Evolutionary conservation across 2,329 filamentous ascomycete species (phyloP).

Genomic region (Arthrobotrys pseudoclavata): DNA sequence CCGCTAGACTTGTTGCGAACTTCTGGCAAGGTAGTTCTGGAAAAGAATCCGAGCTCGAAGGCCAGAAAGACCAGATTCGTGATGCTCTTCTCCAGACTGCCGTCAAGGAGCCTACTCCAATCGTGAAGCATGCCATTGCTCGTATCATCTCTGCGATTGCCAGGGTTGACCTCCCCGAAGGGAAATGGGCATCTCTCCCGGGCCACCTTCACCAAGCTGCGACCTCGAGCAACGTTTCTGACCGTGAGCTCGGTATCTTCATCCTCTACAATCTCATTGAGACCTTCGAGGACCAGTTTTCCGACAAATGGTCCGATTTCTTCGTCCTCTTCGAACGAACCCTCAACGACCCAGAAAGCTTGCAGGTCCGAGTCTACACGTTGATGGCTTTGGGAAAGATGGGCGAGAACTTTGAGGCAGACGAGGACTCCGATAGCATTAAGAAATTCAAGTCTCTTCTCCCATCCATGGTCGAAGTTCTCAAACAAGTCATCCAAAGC

Average conservation of each 20-base stretch:
- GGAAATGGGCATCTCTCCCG: slow-evolving; percentile 86
- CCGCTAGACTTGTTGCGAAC: slow-evolving; percentile 82
- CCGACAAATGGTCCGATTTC: slow-evolving; percentile 82
- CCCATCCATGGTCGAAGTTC: slow-evolving; percentile 87
- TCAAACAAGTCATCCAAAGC: slow-evolving; percentile 84
- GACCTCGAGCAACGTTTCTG: slow-evolving; percentile 78
- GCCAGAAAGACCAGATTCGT: slow-evolving; percentile 81
- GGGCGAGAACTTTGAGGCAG: slow-evolving; percentile 86
- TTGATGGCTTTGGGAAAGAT: slow-evolving; percentile 89
- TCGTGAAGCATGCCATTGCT: slow-evolving; percentile 86
- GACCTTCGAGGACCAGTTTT: slow-evolving; percentile 85
- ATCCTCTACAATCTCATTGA: slow-evolving; percentile 94
- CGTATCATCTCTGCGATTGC: slow-evolving; percentile 90
- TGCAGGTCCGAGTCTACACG: slow-evolving; percentile 94
- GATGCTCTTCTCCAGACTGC: slow-evolving; percentile 86
- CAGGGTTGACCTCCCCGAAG: slow-evolving; percentile 85
- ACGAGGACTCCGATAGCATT: slow-evolving; percentile 82
- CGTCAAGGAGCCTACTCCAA: slow-evolving; percentile 80
- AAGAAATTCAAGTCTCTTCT: slow-evolving; percentile 83
- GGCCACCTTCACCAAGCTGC: slow-evolving; percentile 83
- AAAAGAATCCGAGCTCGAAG: slow-evolving; percentile 72
- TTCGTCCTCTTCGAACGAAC: slow-evolving; percentile 87
- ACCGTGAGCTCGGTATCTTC: slow-evolving; percentile 91
- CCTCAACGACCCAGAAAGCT: slow-evolving; percentile 89
- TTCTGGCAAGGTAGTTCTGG: slow-evolving; percentile 76